phyloP scores from a whole-genome alignment of 2,329 filamentous ascomycete genomes.

The Endothia cerciana region DNA sequence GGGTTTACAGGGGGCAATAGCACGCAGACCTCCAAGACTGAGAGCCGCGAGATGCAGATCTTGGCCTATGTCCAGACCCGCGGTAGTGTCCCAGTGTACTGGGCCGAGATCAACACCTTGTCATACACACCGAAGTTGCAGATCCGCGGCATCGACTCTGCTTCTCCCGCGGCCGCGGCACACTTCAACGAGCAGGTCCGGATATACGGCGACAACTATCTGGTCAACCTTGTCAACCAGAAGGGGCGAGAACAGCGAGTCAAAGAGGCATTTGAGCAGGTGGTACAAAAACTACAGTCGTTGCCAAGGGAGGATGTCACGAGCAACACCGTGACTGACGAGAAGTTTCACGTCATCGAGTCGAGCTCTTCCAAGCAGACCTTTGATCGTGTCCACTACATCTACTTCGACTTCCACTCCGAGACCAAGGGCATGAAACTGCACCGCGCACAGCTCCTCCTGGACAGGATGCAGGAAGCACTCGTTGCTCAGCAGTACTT shows the following conservation, averaged over 20 bases:
- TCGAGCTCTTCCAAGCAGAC: conserved; percentile 58
- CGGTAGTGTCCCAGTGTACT: conserved; percentile 93
- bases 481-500: conserved; percentile 87
- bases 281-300: conserved; percentile 77
- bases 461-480: conserved; percentile 79
- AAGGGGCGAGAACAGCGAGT: conserved; percentile 87
- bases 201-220: conserved; percentile 93
- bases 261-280: conserved; percentile 91
- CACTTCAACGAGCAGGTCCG: conserved; percentile 95
- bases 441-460: conserved; percentile 85
- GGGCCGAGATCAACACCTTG: conserved; percentile 93
- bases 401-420: conserved; percentile 98
- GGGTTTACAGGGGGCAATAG: conserved; percentile 79
- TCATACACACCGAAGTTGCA: conserved; percentile 91
- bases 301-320: conserved; percentile 68
- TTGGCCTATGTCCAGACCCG: conserved; percentile 95
- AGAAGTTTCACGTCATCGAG: conserved; percentile 83
- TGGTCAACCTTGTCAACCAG: conserved; percentile 97
- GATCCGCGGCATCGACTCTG: conserved; percentile 81
- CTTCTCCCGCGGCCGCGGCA: conserved; percentile 75
- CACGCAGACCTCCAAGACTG: conserved; percentile 72
- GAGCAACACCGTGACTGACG: conserved; percentile 69
- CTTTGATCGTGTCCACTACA: conserved; percentile 87
- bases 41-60: conserved; percentile 80
- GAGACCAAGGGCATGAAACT: conserved; percentile 95